Evolutionary conservation across 2,329 filamentous ascomycete species (phyloP).

Genomic region (Exserohilum rostratum): DNA sequence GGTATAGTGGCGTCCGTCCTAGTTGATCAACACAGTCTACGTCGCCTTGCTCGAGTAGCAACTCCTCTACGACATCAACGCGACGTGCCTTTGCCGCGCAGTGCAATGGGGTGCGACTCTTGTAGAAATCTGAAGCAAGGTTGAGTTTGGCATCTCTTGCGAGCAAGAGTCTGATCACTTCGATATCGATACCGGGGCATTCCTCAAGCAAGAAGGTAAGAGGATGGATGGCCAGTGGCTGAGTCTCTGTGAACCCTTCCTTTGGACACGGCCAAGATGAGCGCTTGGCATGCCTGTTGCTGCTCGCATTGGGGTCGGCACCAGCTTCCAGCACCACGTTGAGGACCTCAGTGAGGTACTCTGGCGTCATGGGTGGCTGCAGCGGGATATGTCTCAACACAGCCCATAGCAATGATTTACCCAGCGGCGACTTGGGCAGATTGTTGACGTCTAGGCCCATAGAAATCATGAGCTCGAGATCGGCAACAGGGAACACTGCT

Average conservation of each 20-base stretch:
- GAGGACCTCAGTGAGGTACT: slow-evolving; percentile 28
- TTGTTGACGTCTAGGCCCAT: slow-evolving; percentile 36
- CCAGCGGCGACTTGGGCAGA: slow-evolving; percentile 20
- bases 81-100: slow-evolving; percentile 34
- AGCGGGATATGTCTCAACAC: slow-evolving; percentile 27
- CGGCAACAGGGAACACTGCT: slow-evolving; percentile 25
- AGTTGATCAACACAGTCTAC: slow-evolving; percentile 23
- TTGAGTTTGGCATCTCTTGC: slow-evolving; percentile 27
- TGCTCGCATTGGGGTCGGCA: slow-evolving; percentile 30
- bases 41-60: slow-evolving; percentile 26
- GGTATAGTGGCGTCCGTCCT: slow-evolving; percentile 29
- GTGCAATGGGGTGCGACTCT: slow-evolving; percentile 34
- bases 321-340: slow-evolving; percentile 23
- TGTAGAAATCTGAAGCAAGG: slow-evolving; percentile 29
- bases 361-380: slow-evolving; percentile 16
- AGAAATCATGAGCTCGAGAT: slow-evolving; percentile 28
- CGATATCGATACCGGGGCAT: slow-evolving; percentile 26
- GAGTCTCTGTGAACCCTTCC: slow-evolving; percentile 9
- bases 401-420: slow-evolving; percentile 31
- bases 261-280: slow-evolving; percentile 16
- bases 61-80: slow-evolving; percentile 31
- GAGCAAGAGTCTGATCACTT: slow-evolving; percentile 30
- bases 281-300: slow-evolving; percentile 13
- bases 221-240: slow-evolving; percentile 23
- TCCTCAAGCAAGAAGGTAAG: slow-evolving; percentile 35